These are phyloP conservation scores for Podospora sp. DNA, from an alignment of 495 filamentous ascomycete species.

Conservation along the genomic window DNA sequence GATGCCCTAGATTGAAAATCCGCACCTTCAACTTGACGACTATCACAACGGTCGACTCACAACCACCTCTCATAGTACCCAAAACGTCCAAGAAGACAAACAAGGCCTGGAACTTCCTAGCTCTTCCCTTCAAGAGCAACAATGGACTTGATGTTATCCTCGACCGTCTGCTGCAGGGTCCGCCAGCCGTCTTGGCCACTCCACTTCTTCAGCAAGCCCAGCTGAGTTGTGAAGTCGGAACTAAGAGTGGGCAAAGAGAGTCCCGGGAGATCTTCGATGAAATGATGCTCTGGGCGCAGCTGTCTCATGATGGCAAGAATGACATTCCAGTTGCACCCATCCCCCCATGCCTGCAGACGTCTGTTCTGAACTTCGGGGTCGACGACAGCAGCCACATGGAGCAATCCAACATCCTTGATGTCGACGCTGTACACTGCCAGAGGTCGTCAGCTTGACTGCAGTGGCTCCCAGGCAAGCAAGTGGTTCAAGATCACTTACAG, in stretches of 20 bases:
- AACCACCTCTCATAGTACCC: too few relatives aligned
- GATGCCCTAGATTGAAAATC: too few relatives aligned
- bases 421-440: constrained; percentile 52
- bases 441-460: too few relatives aligned
- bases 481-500: too few relatives aligned
- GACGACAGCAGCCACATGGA: constrained; percentile 53
- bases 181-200: constrained; percentile 13
- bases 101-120: too few relatives aligned
- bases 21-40: too few relatives aligned
- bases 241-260: constrained; percentile 30
- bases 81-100: too few relatives aligned
- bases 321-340: constrained; percentile 41
- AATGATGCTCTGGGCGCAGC: constrained; percentile 28
- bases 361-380: constrained; percentile 44
- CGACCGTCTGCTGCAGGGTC: constrained; percentile 8
- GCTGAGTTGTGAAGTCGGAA: constrained; percentile 24
- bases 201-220: constrained; percentile 16
- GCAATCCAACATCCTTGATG: constrained; percentile 51
- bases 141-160: constrained; percentile 2
- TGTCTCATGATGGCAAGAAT: constrained; percentile 39
- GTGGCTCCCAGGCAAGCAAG: too few relatives aligned
- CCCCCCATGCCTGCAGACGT: constrained; percentile 52
- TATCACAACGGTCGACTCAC: too few relatives aligned
- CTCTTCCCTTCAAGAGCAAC: too few relatives aligned
- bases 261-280: constrained; percentile 17